Conservation (phyloP, 2,329 filamentous ascomycete genomes). For the Trichoderma sp. region DNA sequence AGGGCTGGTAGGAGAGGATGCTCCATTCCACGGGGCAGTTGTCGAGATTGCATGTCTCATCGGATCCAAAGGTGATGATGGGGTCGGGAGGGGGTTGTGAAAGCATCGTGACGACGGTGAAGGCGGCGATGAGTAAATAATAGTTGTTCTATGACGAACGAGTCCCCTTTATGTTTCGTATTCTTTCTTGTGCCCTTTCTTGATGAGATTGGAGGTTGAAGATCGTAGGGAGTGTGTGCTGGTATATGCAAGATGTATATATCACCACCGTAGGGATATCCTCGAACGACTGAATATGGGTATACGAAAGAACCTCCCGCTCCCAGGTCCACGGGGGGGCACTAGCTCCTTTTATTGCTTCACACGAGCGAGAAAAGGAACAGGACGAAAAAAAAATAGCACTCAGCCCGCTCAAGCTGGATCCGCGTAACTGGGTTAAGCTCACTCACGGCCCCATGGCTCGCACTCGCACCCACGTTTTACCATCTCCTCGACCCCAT, state of each 20-base stretch:
- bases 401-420: background rate
- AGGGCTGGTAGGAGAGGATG: conserved; percentile 59
- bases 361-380: background rate
- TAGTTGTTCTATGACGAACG: background rate
- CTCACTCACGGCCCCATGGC: background rate
- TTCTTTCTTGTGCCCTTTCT: background rate
- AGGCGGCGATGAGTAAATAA: background rate
- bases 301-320: background rate
- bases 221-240: background rate
- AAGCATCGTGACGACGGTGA: background rate
- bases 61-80: conserved; percentile 47
- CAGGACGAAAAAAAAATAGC: background rate
- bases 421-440: background rate
- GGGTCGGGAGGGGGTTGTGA: conserved; percentile 22
- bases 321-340: background rate
- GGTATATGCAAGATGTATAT: background rate
- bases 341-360: background rate
- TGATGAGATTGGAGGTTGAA: background rate
- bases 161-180: background rate
- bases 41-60: conserved; percentile 53
- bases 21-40: conserved; percentile 52
- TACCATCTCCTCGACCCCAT: background rate
- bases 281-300: background rate
- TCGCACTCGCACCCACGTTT: background rate
- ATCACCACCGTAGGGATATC: background rate